Evolutionary conservation across 306 rosid species (phyloP), one percentile per base, ranked within the genome.

Genomic region (Cucumis hystrix): DNA sequence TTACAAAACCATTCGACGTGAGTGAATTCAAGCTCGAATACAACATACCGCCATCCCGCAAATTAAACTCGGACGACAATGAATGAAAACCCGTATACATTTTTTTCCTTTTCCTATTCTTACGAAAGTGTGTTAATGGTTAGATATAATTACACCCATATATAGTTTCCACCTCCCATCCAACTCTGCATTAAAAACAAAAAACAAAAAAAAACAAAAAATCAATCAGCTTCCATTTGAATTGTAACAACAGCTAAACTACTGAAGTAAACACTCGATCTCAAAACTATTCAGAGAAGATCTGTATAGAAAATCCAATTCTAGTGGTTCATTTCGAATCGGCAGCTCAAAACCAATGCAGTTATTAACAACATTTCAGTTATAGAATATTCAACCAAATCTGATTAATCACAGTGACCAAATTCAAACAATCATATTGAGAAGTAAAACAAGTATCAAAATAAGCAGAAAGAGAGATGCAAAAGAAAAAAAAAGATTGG

Each of bases 51-150:
- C 87, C 83, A 76, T 90, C 93, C 78, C 85, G 83, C 82, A 78
- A 89, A 17, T 71, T 78, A 23, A 88, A 75, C 82, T 85, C 87
- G 15, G 83, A 82, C 45, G 91, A 79, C 40, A 87, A 84, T 12
- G 90, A 85, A 76, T 81, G 64, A 76, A 87, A 40, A 20, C 83
- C 61, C 49, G 82, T 45, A 75, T 68, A 83, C 99, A 95, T 88
- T 79, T 17, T n/a, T 17, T n/a, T 0, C 6, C 17, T 64, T 35
- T 8, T 17, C 11, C 10, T 8, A 15, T 16, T 45, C 28, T 55
- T 18, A 62, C 57, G 14, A 76, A 64, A 33, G 54, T 15, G 61
- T 37, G 66, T 37, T 23, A 80, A 30, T 17, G 63, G 15, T 17
- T 73, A 30, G 41, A 17, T 35, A 54, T 54, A 30, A 54, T 73